Evolutionary conservation across 2,329 filamentous ascomycete genomes (phyloP).

Genomic region (Nemania bipapillata): DNA sequence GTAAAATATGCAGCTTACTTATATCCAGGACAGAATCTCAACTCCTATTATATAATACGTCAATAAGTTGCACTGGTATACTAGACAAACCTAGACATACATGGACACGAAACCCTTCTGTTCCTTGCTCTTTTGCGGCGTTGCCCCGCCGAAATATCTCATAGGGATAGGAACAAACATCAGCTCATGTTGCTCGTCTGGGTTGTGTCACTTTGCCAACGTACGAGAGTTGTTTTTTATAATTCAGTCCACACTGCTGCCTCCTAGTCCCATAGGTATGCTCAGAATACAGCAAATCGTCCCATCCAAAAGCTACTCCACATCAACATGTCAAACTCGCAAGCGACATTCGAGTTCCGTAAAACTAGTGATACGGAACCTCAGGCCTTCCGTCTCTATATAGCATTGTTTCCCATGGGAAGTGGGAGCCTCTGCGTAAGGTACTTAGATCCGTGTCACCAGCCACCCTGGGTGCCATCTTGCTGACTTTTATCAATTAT

Average conservation of each 20-base stretch:
- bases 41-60: not conserved
- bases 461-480: not conserved
- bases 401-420: conserved; percentile 13
- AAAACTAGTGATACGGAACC: conserved; percentile 3
- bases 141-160: not conserved
- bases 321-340: not conserved
- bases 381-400: not conserved
- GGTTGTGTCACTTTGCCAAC: not conserved
- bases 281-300: not conserved
- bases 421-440: conserved; percentile 13
- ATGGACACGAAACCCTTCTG: not conserved
- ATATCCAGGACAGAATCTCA: not conserved
- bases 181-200: not conserved
- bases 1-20: no score
- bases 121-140: not conserved
- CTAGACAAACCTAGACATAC: not conserved
- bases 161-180: not conserved
- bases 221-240: not conserved
- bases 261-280: not conserved
- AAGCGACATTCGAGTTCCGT: not conserved
- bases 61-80: not conserved
- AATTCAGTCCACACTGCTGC: not conserved
- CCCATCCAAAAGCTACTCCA: not conserved
- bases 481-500: not conserved
- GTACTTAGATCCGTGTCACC: not conserved